Evolutionary conservation across 345 rosid genomes (phyloP), one percentile per base, ranked within the genome.

Genomic region (Jatropha curcas): DNA sequence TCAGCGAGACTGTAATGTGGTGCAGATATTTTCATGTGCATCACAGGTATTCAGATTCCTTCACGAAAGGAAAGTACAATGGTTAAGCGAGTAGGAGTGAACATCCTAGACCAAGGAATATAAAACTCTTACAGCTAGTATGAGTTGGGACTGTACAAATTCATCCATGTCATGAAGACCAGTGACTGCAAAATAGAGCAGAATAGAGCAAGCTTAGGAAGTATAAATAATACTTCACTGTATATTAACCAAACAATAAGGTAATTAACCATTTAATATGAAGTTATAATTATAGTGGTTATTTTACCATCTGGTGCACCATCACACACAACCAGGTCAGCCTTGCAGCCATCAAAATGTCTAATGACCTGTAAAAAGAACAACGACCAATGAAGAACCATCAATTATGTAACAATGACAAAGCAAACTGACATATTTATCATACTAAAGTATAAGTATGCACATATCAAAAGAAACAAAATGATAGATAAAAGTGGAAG

Each of bases 131-230:
- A 94, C 98, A 2, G 98, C 99, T 12, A 92, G 86, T 69, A 94
- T 94, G 58, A 92, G 96, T 66, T 95, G 98, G 17, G 97, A 95
- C 79, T 95, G 98, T 71, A 92, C 98, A 87, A 89, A 92, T 80
- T 95, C 99, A 85, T 95, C 98, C 98, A 92, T 89, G 82, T 95
- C 99, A 75, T 92, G 99, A 82, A 95, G 94, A 78, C 98, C 99
- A 6, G 98, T 92, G 64, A 95, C 99, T 94, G 84, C 78, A 81
- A 83, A 80, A 45, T 62, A 80, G 35, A 71, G 80, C 5, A 5
- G 46, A 67, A 50, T 7, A 74, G 69, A 68, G 34, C 58, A 45
- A 74, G 65, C 37, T 72, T 16, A 62, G 63, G 61, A 71, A 60
- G 39, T 28, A 60, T 34, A 53, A 60, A 24, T n/a, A n/a, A 46